phyloP scores from a whole-genome alignment of 2,329 filamentous ascomycete species.

The Geosmithia flava region DNA sequence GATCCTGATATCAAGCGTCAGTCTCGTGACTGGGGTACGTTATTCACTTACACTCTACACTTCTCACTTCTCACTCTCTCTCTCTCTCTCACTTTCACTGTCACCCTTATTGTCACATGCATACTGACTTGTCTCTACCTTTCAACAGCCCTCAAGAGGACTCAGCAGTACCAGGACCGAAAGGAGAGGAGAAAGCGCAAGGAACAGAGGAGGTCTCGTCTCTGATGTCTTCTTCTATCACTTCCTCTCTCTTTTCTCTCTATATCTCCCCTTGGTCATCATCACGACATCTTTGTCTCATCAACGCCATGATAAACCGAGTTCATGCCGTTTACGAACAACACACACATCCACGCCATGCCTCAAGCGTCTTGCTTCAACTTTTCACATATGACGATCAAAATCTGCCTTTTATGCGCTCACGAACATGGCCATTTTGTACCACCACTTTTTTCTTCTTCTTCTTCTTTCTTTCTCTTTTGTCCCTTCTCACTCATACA shows the following conservation, averaged over 20 bases:
- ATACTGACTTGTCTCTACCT: neutral
- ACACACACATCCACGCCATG: no score
- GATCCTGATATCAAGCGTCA: conserved; percentile 21
- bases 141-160: conserved; percentile 17
- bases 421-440: neutral
- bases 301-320: no score
- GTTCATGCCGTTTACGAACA: no score
- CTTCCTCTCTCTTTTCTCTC: no score
- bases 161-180: conserved; percentile 21
- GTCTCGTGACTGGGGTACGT: conserved; percentile 28
- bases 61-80: neutral
- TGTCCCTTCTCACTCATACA: neutral
- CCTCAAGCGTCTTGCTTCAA: no score
- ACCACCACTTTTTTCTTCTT: neutral
- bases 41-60: neutral
- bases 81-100: no score
- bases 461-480: no score
- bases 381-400: neutral
- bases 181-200: conserved; percentile 23
- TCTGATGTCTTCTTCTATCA: neutral
- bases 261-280: no score
- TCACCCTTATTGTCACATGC: no score
- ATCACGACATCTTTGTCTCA: no score
- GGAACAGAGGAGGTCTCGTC: conserved; percentile 12
- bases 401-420: neutral